phyloP scores from a whole-genome alignment of 2,329 filamentous ascomycete species.

The Xylariaceae sp. region DNA sequence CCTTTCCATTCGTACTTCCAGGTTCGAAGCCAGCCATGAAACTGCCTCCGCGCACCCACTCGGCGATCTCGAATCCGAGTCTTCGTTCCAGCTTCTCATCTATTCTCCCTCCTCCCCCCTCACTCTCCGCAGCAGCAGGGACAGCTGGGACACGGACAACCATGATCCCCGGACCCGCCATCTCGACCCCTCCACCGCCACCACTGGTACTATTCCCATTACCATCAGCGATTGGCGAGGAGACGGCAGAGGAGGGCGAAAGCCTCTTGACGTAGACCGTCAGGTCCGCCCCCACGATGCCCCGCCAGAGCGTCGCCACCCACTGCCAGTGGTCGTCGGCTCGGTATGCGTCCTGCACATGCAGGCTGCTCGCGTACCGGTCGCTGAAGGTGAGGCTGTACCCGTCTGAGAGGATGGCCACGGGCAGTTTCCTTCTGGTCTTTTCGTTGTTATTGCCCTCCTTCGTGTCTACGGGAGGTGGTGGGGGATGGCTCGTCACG shows the following conservation, averaged over 20 bases:
- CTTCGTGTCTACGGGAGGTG: too few species aligned
- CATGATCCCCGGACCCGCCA: conserved; percentile 49
- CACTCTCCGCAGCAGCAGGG: conserved; percentile 3
- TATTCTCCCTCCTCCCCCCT: conserved; percentile 36
- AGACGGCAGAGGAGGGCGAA: conserved; percentile 17
- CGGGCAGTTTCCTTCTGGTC: conserved; percentile 45
- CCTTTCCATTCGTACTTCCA: conserved; percentile 2
- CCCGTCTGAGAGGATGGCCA: conserved; percentile 69
- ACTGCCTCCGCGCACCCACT: conserved; percentile 60
- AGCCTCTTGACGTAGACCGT: conserved; percentile 59
- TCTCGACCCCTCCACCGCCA: conserved; percentile 47
- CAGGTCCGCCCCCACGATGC: conserved; percentile 74
- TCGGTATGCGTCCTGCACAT: conserved; percentile 71
- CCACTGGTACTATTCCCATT: too few species aligned
- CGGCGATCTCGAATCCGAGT: conserved; percentile 80
- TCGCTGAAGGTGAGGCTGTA: conserved; percentile 79
- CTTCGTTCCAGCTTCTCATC: conserved; percentile 67
- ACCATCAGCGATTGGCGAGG: too few species aligned
- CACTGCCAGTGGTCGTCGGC: conserved; percentile 95
- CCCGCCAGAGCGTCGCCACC: conserved; percentile 91
- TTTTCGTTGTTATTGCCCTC: too few species aligned
- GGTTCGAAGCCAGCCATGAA: conserved; percentile 33
- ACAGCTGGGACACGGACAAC: conserved; percentile 46
- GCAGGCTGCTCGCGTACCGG: conserved; percentile 64
- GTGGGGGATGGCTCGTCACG: conserved; percentile 32